Conservation (phyloP, 345 rosid genomes). For the Pseudoturritis turrita region DNA sequence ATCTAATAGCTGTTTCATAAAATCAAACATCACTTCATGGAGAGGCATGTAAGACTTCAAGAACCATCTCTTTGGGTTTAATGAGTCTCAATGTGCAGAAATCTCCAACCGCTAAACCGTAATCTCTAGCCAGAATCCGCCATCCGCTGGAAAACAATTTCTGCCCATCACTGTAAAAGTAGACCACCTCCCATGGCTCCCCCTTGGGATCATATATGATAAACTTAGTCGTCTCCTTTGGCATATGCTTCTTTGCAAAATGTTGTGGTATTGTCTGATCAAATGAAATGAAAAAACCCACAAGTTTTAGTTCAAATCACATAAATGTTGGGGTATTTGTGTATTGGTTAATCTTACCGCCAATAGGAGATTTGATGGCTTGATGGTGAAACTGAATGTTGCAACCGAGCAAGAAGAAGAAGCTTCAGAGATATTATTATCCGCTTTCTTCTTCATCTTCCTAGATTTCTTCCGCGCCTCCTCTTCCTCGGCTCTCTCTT, state of each 20-base stretch:
- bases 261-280: neutral
- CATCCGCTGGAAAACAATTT: neutral
- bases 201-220: slow-evolving; percentile 4
- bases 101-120: neutral
- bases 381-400: slow-evolving; percentile 10
- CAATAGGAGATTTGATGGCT: neutral
- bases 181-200: neutral
- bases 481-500: neutral
- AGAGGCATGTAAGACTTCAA: slow-evolving; percentile 2
- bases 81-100: neutral
- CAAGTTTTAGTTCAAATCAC: neutral
- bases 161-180: neutral
- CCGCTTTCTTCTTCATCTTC: neutral
- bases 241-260: slow-evolving; percentile 2
- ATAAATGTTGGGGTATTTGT: neutral
- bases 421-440: neutral
- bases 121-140: no score
- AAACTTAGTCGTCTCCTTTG: neutral
- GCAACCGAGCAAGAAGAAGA: neutral
- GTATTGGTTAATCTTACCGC: slow-evolving; percentile 6
- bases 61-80: neutral
- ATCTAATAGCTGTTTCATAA: neutral
- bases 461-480: neutral
- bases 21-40: neutral
- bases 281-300: neutral